Evolutionary conservation across 345 rosid species (phyloP), one percentile per base, ranked within the genome.

Genomic region (Eucalyptus paniculata): DNA sequence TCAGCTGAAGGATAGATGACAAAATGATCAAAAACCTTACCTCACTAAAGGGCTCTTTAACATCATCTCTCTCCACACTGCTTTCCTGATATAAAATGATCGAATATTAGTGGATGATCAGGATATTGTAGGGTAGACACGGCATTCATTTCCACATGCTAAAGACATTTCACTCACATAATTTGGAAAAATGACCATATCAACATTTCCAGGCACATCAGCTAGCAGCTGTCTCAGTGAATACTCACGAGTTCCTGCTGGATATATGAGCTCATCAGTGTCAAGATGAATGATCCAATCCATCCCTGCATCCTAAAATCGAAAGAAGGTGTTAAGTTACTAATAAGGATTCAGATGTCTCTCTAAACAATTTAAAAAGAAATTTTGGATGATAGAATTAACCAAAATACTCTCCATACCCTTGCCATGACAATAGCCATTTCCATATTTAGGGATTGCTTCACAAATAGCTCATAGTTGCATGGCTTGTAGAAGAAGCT

Each of bases 371-470:
- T 24, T 50, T 62, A 40, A 47, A 44, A 44, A 28, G 11, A 88
- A 28, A 62, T 37, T 77, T n/a, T 88, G 86, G 44, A 88, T 2
- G 34, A 45, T 40, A 88, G 24, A 53, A 88, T 69, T 30, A 53
- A 51, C 47, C 62, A 32, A 53, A 53, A 34, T 16, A 53, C 40
- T 50, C 17, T 17, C 4, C 24, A 89, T 96, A 98, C 99, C 98
- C 96, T 94, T 91, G 99, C 99, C 98, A 95, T 96, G 92, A 91
- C 94, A 88, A 98, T 96, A 58, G 97, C 98, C 98, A 98, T 98
- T 94, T 98, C 99, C 99, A 98, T 98, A 91, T 98, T 96, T 90
- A 98, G 95, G 34, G 99, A 95, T 92, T 98, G 99, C 93, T 98
- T 98, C 93, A 98, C 99, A 89, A 98, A 98, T 91, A 98, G 90